Conservation (phyloP, 208 protist species). For the Crithidia brevicula region DNA sequence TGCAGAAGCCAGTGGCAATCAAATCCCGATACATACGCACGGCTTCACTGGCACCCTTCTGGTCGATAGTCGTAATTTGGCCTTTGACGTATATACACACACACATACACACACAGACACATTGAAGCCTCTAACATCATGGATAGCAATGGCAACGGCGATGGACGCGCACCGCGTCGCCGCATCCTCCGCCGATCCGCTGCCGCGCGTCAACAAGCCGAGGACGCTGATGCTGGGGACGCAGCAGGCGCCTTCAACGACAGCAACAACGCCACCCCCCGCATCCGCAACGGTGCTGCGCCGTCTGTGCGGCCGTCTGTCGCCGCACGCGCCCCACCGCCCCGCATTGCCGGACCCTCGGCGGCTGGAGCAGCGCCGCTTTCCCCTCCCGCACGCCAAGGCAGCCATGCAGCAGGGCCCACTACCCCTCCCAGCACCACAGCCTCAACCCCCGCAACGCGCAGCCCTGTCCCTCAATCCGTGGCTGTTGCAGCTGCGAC, state of each 20-base stretch:
- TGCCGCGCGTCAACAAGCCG: slow-evolving; percentile 1
- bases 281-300: not conserved
- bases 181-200: slow-evolving; percentile 17
- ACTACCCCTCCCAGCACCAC: not conserved
- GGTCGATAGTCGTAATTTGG: too few species aligned
- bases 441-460: not conserved
- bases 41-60: too few species aligned
- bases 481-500: not conserved
- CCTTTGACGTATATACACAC: too few species aligned
- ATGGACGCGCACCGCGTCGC: slow-evolving; percentile 13
- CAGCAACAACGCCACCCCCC: not conserved
- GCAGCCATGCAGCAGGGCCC: not conserved
- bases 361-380: not conserved
- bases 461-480: not conserved
- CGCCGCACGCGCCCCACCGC: slow-evolving; percentile 12
- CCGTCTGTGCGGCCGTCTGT: slow-evolving; percentile 3
- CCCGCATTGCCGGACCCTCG: slow-evolving; percentile 15
- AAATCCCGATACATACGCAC: too few species aligned
- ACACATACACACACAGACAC: too few species aligned
- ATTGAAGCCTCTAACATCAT: slow-evolving; percentile 2
- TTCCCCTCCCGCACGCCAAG: not conserved
- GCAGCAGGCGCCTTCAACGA: too few species aligned
- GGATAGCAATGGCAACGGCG: not conserved
- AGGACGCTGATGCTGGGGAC: not conserved
- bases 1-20: too few species aligned